These are phyloP conservation scores for Penicillium coffeae DNA, from an alignment of 495 filamentous ascomycete genomes.

Conservation along the genomic window DNA sequence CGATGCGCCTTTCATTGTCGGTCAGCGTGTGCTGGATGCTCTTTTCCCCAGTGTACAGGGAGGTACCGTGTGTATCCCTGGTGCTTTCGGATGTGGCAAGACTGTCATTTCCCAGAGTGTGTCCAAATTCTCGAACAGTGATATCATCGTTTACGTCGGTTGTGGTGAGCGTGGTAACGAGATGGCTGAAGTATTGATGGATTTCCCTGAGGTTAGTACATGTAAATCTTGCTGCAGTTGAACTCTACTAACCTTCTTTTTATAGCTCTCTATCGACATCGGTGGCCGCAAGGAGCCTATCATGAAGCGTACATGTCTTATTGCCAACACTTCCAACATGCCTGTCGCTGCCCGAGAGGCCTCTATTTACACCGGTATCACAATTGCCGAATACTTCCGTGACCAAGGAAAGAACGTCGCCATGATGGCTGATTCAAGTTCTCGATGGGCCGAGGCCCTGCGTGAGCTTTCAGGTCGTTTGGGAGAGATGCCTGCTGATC, in stretches of 20 bases:
- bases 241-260: neutral
- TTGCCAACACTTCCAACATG: conserved; percentile 99
- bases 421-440: conserved; percentile 99
- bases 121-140: conserved; percentile 99
- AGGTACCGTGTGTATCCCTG: conserved; percentile 95
- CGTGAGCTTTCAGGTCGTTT: conserved; percentile 98
- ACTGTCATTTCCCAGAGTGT: conserved; percentile 98
- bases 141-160: conserved; percentile 98
- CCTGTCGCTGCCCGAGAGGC: conserved; percentile 97
- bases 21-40: conserved; percentile 92
- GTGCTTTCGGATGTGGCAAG: conserved; percentile 98
- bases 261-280: conserved; percentile 78
- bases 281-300: conserved; percentile 94
- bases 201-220: conserved; percentile 79
- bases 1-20: conserved; percentile 86
- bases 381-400: conserved; percentile 96
- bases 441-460: conserved; percentile 96
- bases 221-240: neutral
- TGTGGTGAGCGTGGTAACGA: conserved; percentile 98
- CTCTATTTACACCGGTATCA: conserved; percentile 99
- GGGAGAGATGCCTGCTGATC: conserved; percentile 99
- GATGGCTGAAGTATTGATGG: conserved; percentile 99
- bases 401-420: conserved; percentile 97
- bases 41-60: conserved; percentile 98
- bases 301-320: conserved; percentile 99